Percentiles rank a stretch among this genome's conserved stretches.
phyloP scores from a whole-genome alignment of 2,329 filamentous ascomycete species.

The Dothideomycetidae sp. region DNA sequence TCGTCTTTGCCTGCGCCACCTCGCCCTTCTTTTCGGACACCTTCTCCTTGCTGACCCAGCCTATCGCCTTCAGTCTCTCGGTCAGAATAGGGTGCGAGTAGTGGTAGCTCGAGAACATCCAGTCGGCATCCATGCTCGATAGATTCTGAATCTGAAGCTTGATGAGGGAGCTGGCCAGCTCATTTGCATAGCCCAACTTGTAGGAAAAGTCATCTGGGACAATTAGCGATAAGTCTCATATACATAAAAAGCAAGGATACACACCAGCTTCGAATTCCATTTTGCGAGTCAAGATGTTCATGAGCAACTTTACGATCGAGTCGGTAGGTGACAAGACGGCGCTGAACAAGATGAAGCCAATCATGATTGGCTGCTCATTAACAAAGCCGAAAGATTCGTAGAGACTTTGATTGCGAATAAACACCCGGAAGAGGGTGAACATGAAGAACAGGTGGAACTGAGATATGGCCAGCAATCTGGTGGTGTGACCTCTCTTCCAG shows the following conservation, averaged over 20 bases:
- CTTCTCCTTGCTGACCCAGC: constrained; percentile 60
- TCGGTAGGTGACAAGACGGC: constrained; percentile 93
- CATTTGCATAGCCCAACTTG: constrained; percentile 65
- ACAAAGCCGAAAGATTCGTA: constrained; percentile 86
- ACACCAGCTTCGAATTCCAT: constrained; percentile 89
- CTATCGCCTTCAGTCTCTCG: constrained; percentile 79
- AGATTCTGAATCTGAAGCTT: constrained; percentile 98
- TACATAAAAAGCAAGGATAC: too few species aligned
- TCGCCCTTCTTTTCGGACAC: constrained; percentile 35
- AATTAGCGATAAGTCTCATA: constrained; percentile 3
- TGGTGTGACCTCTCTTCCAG: constrained; percentile 93
- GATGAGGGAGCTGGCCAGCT: constrained; percentile 78
- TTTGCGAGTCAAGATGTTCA: constrained; percentile 88
- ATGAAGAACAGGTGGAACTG: constrained; percentile 92
- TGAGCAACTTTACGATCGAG: constrained; percentile 80
- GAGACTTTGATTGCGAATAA: constrained; percentile 86
- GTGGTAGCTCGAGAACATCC: constrained; percentile 96
- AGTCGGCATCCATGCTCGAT: constrained; percentile 96
- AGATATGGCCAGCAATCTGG: constrained; percentile 66
- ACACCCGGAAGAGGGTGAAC: constrained; percentile 90
- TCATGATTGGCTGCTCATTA: constrained; percentile 73
- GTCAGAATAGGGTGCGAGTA: constrained; percentile 95
- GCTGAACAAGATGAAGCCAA: constrained; percentile 94
- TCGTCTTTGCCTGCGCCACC: constrained; percentile 40
- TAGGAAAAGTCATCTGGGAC: constrained; percentile 63